A percentile compares a stretch with the other conserved stretches of the same genome.
These are phyloP conservation scores for Colletotrichum sp. DNA, from an alignment of 2,329 filamentous ascomycete species.

Conservation along the genomic window DNA sequence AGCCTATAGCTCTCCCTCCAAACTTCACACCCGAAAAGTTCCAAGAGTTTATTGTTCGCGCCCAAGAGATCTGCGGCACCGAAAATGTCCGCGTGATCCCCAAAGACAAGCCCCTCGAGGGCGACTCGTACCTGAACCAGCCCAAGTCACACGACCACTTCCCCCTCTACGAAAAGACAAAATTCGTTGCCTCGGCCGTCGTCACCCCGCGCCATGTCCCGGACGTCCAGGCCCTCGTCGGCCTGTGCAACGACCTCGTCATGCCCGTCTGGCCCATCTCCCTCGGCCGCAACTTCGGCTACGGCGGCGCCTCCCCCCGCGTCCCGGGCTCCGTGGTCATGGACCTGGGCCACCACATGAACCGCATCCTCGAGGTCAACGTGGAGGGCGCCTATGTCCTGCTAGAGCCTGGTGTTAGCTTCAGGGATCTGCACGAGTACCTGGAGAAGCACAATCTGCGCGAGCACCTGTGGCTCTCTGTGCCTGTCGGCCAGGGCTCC, in stretches of 20 bases:
- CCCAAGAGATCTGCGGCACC: slow-evolving; percentile 25
- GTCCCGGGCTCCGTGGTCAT: slow-evolving; percentile 47
- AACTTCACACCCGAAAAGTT: slow-evolving; percentile 23
- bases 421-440: slow-evolving; percentile 36
- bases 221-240: slow-evolving; percentile 50
- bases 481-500: slow-evolving; percentile 47
- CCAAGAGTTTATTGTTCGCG: slow-evolving; percentile 23
- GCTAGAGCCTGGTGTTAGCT: slow-evolving; percentile 48
- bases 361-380: slow-evolving; percentile 42
- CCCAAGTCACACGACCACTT: slow-evolving; percentile 40
- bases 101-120: slow-evolving; percentile 14
- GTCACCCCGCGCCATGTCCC: slow-evolving; percentile 35
- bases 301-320: slow-evolving; percentile 47
- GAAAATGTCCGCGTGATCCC: slow-evolving; percentile 27
- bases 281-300: slow-evolving; percentile 45
- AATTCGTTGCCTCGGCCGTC: slow-evolving; percentile 46
- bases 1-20: slow-evolving; percentile 12
- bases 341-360: slow-evolving; percentile 47
- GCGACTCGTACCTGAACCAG: slow-evolving; percentile 24
- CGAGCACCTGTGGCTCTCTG: slow-evolving; percentile 48
- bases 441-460: slow-evolving; percentile 39
- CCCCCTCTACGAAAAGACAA: slow-evolving; percentile 44
- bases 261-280: slow-evolving; percentile 43
- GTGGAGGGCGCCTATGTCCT: slow-evolving; percentile 42
- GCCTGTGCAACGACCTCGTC: slow-evolving; percentile 35